These are phyloP conservation scores for Lathyrus sativus DNA, from an alignment of 306 rosid genomes.

Conservation along the genomic window DNA sequence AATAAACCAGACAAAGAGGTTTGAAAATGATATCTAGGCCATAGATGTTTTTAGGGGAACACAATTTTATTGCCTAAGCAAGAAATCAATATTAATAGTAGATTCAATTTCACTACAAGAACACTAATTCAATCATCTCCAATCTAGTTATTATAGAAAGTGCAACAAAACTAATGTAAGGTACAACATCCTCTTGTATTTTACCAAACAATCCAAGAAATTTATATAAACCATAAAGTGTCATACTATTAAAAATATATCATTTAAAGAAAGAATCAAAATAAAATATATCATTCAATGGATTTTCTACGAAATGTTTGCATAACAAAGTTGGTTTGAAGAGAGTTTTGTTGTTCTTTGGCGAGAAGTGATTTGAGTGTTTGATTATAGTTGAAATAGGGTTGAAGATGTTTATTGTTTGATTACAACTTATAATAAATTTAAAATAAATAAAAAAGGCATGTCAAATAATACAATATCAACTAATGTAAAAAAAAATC, in stretches of 20 bases:
- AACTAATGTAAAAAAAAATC: too few relatives aligned
- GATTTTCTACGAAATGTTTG: conserved; percentile 55
- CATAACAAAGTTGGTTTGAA: conserved; percentile 32
- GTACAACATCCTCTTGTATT: too few relatives aligned
- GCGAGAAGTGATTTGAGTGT: conserved; percentile 51
- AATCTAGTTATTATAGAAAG: background rate
- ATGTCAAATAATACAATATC: too few relatives aligned
- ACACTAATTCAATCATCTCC: background rate
- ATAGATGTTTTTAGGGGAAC: conserved; percentile 17
- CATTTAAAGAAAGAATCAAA: too few relatives aligned
- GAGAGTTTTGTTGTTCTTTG: conserved; percentile 51
- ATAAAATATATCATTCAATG: too few relatives aligned
- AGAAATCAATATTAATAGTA: conserved; percentile 7
- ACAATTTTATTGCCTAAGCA: conserved; percentile 3
- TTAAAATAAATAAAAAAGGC: too few relatives aligned
- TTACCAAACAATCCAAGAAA: too few relatives aligned
- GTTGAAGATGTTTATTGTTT: too few relatives aligned
- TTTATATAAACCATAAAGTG: too few relatives aligned
- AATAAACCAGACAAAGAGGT: conserved; percentile 18
- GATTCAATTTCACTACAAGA: conserved; percentile 9
- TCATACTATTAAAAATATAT: too few relatives aligned
- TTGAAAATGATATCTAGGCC: conserved; percentile 9
- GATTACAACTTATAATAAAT: too few relatives aligned
- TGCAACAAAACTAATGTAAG: too few relatives aligned
- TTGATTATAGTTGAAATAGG: background rate